A percentile compares a stretch with the other conserved stretches of the same genome.
These are phyloP conservation scores for Panus rudis DNA, from an alignment of 768 basidiomycete genomes.

Conservation along the genomic window DNA sequence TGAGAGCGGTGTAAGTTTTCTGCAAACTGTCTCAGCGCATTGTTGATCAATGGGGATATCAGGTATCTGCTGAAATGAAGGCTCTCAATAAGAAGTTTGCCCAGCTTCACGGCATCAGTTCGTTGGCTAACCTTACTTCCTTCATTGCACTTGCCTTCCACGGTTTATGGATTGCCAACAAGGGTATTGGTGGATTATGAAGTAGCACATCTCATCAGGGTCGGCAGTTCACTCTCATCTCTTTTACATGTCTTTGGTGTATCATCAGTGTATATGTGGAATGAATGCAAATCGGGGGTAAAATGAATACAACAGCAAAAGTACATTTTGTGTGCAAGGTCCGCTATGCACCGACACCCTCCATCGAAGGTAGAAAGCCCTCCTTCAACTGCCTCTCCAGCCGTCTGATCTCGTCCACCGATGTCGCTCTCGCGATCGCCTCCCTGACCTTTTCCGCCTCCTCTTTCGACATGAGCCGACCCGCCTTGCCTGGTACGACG, in stretches of 20 bases:
- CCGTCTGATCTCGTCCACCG: constrained; percentile 81
- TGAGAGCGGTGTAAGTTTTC: constrained; percentile 51
- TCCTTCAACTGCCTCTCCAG: constrained; percentile 78
- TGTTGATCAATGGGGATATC: constrained; percentile 5
- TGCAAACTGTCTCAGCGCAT: constrained; percentile 1
- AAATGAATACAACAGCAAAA: constrained; percentile 27
- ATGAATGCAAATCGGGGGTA: constrained; percentile 11
- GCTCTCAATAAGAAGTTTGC: constrained; percentile 61
- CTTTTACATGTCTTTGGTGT: too few relatives aligned
- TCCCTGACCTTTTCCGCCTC: constrained; percentile 82
- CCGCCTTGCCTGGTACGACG: constrained; percentile 56
- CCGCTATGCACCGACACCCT: constrained; percentile 67
- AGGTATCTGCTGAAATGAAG: constrained; percentile 69
- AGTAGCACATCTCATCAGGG: not conserved
- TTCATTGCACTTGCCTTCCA: constrained; percentile 59
- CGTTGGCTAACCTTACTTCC: constrained; percentile 54
- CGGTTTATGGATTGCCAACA: constrained; percentile 62
- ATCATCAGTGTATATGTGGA: not conserved
- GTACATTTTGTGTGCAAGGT: constrained; percentile 15
- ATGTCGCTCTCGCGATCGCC: constrained; percentile 86
- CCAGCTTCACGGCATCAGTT: constrained; percentile 61
- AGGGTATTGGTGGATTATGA: constrained; percentile 32
- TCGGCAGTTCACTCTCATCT: not conserved
- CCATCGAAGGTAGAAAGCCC: constrained; percentile 75
- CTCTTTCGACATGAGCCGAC: constrained; percentile 85